phyloP scores from a whole-genome alignment of 495 filamentous ascomycete species.

The Penicillium lividum region DNA sequence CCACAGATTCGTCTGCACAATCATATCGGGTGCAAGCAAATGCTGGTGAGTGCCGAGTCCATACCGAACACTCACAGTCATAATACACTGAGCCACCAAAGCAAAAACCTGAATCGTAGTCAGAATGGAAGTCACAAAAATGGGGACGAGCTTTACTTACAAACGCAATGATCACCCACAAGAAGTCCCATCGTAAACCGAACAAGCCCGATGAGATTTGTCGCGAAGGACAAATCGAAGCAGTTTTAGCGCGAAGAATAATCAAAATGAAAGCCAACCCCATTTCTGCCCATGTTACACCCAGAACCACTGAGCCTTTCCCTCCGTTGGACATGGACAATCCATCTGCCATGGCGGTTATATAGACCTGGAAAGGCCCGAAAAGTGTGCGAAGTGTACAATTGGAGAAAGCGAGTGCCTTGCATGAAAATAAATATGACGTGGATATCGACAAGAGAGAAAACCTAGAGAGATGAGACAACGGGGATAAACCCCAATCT shows the following conservation, averaged over 20 bases:
- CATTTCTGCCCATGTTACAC: constrained; percentile 31
- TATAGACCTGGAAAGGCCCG: too few species aligned
- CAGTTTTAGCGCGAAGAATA: constrained; percentile 28
- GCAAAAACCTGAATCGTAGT: constrained; percentile 15
- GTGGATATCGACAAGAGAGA: too few species aligned
- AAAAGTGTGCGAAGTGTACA: too few species aligned
- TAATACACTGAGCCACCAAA: constrained; percentile 18
- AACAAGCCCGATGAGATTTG: constrained; percentile 15
- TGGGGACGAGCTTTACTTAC: constrained; percentile 10
- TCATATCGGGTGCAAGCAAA: constrained; percentile 16
- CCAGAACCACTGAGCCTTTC: constrained; percentile 26
- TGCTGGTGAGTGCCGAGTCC: constrained; percentile 32
- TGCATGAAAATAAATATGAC: too few species aligned
- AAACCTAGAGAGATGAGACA: too few species aligned
- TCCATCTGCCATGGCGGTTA: constrained; percentile 2
- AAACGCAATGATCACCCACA: constrained; percentile 30
- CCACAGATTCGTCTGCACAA: constrained; percentile 30
- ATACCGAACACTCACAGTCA: constrained; percentile 25
- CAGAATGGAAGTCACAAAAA: neutral
- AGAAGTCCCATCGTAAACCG: constrained; percentile 30
- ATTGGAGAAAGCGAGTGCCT: too few species aligned
- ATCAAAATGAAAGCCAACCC: constrained; percentile 26
- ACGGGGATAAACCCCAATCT: too few species aligned
- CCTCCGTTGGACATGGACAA: constrained; percentile 19
- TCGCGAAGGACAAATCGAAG: constrained; percentile 17